These are phyloP conservation scores for Heterobasidion occidentale DNA, from an alignment of 1,284 basidiomycete genomes.

Conservation along the genomic window DNA sequence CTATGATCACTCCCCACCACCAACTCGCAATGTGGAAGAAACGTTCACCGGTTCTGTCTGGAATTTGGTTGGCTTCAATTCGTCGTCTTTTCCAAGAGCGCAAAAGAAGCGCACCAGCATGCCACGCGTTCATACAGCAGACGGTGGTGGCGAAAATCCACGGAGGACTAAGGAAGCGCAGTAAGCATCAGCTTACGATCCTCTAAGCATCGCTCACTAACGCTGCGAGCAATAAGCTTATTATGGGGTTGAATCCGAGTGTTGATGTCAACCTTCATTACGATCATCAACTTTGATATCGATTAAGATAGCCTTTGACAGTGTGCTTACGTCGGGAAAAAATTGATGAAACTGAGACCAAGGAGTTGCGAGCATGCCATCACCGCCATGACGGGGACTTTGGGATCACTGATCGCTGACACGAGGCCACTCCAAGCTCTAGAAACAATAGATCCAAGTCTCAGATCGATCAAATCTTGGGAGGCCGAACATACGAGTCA, in stretches of 20 bases:
- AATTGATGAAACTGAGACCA: conserved; percentile 65
- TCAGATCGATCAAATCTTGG: neutral
- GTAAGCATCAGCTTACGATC: neutral
- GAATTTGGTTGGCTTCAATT: neutral
- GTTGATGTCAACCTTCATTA: conserved; percentile 47
- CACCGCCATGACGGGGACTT: conserved; percentile 52
- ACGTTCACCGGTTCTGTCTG: conserved; percentile 55
- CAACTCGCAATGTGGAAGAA: conserved; percentile 59
- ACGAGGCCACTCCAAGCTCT: conserved; percentile 47
- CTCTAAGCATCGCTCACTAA: conserved; percentile 29
- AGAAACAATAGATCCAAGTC: neutral
- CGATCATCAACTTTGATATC: no score
- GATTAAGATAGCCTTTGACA: no score
- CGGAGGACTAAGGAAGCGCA: conserved; percentile 39
- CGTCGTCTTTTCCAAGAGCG: neutral
- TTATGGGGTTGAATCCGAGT: conserved; percentile 53
- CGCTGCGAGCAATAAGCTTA: conserved; percentile 56
- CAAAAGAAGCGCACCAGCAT: conserved; percentile 44
- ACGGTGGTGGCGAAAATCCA: conserved; percentile 52
- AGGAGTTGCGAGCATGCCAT: conserved; percentile 44
- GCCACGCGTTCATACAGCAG: conserved; percentile 55
- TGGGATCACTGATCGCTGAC: conserved; percentile 54
- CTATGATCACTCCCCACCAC: conserved; percentile 56
- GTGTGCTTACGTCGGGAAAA: conserved; percentile 57
- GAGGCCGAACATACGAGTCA: conserved; percentile 36